Evolutionary conservation across 1,284 basidiomycete species (phyloP).

Genomic region (Exsudoporus floridanus): DNA sequence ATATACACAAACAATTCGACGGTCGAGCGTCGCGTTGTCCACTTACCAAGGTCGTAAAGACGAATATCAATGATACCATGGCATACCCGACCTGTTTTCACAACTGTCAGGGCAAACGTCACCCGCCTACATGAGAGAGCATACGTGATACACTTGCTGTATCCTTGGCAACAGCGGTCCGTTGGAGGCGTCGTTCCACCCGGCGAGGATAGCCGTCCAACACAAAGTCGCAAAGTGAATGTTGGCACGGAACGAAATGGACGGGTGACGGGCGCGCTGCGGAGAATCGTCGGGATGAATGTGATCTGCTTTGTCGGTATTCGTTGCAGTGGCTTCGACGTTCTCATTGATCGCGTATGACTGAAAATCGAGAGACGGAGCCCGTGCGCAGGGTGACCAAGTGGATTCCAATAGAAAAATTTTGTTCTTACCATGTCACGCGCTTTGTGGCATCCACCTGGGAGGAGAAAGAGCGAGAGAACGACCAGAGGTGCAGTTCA

Average conservation of each 20-base stretch:
- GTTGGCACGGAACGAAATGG: slow-evolving; percentile 4
- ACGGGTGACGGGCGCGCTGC: too few relatives aligned
- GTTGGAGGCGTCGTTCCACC: slow-evolving; percentile 26
- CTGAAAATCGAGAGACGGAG: background rate
- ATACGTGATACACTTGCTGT: slow-evolving; percentile 20
- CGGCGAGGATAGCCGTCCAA: slow-evolving; percentile 17
- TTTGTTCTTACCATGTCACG: background rate
- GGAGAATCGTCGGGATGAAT: background rate
- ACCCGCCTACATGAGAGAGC: background rate
- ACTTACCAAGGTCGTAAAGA: slow-evolving; percentile 23
- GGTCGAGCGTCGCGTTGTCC: background rate
- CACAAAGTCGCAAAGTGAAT: slow-evolving; percentile 22
- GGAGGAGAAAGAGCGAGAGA: background rate
- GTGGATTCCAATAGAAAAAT: background rate
- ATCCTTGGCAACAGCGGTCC: slow-evolving; percentile 24
- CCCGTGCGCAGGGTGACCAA: background rate
- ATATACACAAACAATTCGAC: background rate
- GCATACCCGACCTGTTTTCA: slow-evolving; percentile 16
- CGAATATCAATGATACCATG: slow-evolving; percentile 25
- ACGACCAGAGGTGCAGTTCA: too few relatives aligned
- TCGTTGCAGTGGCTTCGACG: background rate
- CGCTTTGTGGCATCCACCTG: background rate
- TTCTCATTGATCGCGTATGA: background rate
- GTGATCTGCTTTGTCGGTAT: background rate
- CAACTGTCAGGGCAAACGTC: background rate